These are phyloP conservation scores for Trichoderma sp. DNA, from an alignment of 2,329 filamentous ascomycete species.

Conservation along the genomic window DNA sequence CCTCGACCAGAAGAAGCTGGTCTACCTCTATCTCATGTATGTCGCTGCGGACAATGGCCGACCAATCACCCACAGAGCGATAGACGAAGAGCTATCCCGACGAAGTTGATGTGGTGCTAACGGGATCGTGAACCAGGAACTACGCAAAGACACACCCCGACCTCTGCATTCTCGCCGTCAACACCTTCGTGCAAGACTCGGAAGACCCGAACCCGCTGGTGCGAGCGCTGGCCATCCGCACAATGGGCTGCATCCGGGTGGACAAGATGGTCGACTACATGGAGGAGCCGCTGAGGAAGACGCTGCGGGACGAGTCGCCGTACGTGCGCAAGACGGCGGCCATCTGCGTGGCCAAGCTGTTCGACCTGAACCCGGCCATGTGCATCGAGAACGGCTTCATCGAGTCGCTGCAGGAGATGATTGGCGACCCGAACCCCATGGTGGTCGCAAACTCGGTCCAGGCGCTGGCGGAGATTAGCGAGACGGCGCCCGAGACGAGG, in stretches of 20 bases:
- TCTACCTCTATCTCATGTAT: constrained; percentile 96
- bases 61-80: no score
- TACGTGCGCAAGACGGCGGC: constrained; percentile 98
- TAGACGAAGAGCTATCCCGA: no score
- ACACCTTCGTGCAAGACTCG: constrained; percentile 98
- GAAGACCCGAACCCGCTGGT: constrained; percentile 98
- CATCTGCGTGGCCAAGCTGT: constrained; percentile 96
- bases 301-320: constrained; percentile 92
- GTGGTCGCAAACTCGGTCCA: constrained; percentile 97
- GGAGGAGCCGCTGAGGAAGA: constrained; percentile 96
- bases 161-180: constrained; percentile 96
- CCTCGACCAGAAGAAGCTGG: constrained; percentile 98
- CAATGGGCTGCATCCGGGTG: constrained; percentile 97
- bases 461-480: constrained; percentile 86
- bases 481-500: constrained; percentile 86
- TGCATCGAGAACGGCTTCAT: constrained; percentile 97
- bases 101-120: not conserved
- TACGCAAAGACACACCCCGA: constrained; percentile 99
- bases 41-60: constrained; percentile 36
- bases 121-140: constrained; percentile 64
- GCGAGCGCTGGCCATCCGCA: constrained; percentile 90
- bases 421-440: constrained; percentile 98
- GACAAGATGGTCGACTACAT: constrained; percentile 99
- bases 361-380: constrained; percentile 88
- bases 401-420: constrained; percentile 90